Percentiles rank a stretch among this genome's conserved stretches.
These are phyloP conservation scores for Przewalskia tangutica DNA, from an alignment of 257 asterid species.

Conservation along the genomic window DNA sequence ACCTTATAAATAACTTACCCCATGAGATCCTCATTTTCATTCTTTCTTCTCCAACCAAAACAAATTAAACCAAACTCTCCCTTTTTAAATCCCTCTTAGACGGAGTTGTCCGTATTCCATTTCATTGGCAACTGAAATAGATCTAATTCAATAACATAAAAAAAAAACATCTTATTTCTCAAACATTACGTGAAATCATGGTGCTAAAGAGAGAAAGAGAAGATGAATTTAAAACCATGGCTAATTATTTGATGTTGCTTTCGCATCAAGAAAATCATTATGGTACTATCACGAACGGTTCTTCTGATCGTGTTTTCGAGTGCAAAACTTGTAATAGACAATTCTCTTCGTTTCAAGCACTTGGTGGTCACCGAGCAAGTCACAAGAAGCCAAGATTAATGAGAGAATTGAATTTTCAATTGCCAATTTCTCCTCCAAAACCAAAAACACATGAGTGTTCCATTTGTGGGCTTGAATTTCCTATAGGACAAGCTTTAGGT, in stretches of 20 bases:
- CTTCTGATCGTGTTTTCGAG: conserved; percentile 27
- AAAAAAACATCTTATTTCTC: neutral
- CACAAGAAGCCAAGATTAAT: conserved; percentile 46
- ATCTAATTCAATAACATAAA: no score
- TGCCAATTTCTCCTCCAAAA: conserved; percentile 31
- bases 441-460: conserved; percentile 54
- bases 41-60: neutral
- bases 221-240: conserved; percentile 12
- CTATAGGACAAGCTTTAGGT: conserved; percentile 61
- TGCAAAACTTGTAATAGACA: conserved; percentile 57
- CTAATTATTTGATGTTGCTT: conserved; percentile 30
- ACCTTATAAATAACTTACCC: conserved; percentile 5
- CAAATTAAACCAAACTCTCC: neutral
- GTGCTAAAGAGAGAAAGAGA: conserved; percentile 25
- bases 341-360: conserved; percentile 69
- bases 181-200: neutral
- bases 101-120: no score
- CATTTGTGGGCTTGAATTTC: conserved; percentile 46
- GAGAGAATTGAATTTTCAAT: conserved; percentile 6
- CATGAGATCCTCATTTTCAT: neutral
- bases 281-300: neutral
- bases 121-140: no score
- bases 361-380: conserved; percentile 83
- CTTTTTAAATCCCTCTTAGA: neutral
- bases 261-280: conserved; percentile 12